Evolutionary conservation across 164 flowering plant genomes (phyloP), one percentile per base, ranked within the genome.

Genomic region (Liriodendron chinense): DNA sequence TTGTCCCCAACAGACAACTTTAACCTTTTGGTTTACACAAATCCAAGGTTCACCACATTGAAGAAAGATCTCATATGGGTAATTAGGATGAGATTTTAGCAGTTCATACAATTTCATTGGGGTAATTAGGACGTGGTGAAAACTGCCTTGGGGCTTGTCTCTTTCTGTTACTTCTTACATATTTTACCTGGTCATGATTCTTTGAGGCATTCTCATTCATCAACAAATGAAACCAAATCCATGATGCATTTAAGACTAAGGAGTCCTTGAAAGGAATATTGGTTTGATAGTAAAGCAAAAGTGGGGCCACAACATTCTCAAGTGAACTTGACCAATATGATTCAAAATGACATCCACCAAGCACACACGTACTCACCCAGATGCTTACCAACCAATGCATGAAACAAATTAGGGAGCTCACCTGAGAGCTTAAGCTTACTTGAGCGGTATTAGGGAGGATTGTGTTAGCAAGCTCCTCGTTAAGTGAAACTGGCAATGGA

Each of bases 381-480:
- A 9, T 43, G 47, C 1, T 21, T 43, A 1, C 56, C 20, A 21
- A 50, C 22, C 59, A 25, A 61, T 21, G 28, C 6, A 16, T 18
- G 47, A 53, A 28, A 34, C 43, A 69, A 50, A 69, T 22, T 63
- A 63, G 22, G 20, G 66, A 18, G 53, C 71, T 28, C 12, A 14
- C 71, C 23, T 74, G 68, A 73, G 74, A 77, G 5, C 7, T 34
- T 80, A 92, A n/a, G 63, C 80, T 74, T 80, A 92, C 96, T 89
- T 89, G 88, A 86, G 83, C 70, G 72, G 85, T 73, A 83, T 57
- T 81, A 22, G 87, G 91, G 76, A 90, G 81, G 69, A 93, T 72
- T 61, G 77, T 79, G 78, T 78, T 81, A 23, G 90, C 88, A 74
- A 95, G 97, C 74, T 95, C 92, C 75, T 91, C 92, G 67, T 95